phyloP scores from a whole-genome alignment of 1,284 basidiomycete genomes.

The Sporisorium scitamineum region DNA sequence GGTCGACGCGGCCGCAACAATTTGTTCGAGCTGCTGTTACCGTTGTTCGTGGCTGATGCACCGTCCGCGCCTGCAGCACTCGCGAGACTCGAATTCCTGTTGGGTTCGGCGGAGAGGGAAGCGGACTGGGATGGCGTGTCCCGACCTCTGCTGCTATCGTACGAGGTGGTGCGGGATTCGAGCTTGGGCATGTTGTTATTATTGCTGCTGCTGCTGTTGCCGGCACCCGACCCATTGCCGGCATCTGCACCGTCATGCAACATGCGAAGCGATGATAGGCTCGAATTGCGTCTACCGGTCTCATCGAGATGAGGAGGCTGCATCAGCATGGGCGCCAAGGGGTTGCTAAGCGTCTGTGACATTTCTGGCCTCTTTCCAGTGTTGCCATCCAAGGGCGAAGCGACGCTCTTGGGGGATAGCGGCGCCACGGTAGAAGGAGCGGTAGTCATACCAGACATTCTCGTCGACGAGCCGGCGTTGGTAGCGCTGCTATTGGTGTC shows the following conservation, averaged over 20 bases:
- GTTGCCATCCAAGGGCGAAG: constrained; percentile 36
- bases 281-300: constrained; percentile 30
- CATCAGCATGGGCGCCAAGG: constrained; percentile 37
- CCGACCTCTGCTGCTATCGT: constrained; percentile 11
- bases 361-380: constrained; percentile 29
- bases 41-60: background rate
- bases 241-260: constrained; percentile 72
- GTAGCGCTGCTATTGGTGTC: constrained; percentile 15
- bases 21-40: constrained; percentile 23
- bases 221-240: constrained; percentile 6
- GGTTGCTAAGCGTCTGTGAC: constrained; percentile 21
- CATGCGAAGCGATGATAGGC: constrained; percentile 74
- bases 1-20: constrained; percentile 68
- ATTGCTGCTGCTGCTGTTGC: constrained; percentile 25
- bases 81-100: background rate
- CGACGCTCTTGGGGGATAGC: constrained; percentile 53
- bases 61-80: background rate
- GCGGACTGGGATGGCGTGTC: background rate
- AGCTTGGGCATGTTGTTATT: constrained; percentile 42
- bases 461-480: constrained; percentile 24
- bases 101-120: background rate
- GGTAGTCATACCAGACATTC: constrained; percentile 24
- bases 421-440: constrained; percentile 37
- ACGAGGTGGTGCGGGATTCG: constrained; percentile 31
- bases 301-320: constrained; percentile 51